These are phyloP conservation scores for Podospora australis DNA, from an alignment of 495 filamentous ascomycete species.

Conservation along the genomic window DNA sequence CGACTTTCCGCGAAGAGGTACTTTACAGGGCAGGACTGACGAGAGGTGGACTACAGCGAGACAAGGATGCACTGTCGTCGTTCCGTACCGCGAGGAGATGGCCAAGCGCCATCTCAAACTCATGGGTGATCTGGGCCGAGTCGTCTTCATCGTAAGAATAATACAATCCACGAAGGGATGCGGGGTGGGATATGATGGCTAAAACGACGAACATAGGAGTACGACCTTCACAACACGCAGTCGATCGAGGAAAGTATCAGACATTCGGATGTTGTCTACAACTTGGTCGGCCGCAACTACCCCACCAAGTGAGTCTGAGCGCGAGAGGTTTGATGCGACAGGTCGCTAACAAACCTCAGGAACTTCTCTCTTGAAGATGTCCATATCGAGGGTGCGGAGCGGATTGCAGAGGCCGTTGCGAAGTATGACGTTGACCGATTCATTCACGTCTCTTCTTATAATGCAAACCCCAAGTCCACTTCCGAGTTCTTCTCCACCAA, in stretches of 20 bases:
- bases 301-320: constrained; percentile 74
- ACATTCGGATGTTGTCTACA: constrained; percentile 96
- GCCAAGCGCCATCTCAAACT: constrained; percentile 93
- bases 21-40: constrained; percentile 17
- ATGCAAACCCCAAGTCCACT: constrained; percentile 70
- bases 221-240: constrained; percentile 87
- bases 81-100: constrained; percentile 97
- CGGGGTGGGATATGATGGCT: constrained; percentile 16
- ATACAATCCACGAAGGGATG: not conserved
- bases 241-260: constrained; percentile 95
- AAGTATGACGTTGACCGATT: constrained; percentile 98
- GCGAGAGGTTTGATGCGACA: not conserved
- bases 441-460: constrained; percentile 95
- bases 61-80: constrained; percentile 84
- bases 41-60: constrained; percentile 52
- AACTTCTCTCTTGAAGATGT: constrained; percentile 93
- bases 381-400: constrained; percentile 88
- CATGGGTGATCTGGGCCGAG: constrained; percentile 82
- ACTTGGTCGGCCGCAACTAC: constrained; percentile 87
- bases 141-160: constrained; percentile 67
- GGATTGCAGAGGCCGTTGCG: constrained; percentile 90
- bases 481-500: constrained; percentile 89
- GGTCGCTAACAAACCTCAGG: constrained; percentile 44
- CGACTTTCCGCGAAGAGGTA: constrained; percentile 18
- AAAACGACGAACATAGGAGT: constrained; percentile 55